Conservation (phyloP, 805 yeast genomes). For the Candida palmyrensis region DNA sequence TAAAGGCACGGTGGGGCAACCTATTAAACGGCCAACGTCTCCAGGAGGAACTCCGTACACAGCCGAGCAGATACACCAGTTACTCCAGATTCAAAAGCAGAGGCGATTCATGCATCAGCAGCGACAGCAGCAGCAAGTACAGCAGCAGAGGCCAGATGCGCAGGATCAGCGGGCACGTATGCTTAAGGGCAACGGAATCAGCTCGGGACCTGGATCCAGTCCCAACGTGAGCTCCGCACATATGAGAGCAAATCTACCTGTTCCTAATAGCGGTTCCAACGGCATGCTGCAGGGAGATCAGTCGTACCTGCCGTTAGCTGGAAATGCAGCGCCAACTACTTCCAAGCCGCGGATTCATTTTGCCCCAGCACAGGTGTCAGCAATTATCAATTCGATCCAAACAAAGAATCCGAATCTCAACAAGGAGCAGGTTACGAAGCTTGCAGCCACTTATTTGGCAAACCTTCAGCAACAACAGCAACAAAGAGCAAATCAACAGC, state of each 20-base stretch:
- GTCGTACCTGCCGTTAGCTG: not conserved
- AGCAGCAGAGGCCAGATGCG: slow-evolving; percentile 12
- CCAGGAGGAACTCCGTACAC: slow-evolving; percentile 57
- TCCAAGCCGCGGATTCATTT: slow-evolving; percentile 36
- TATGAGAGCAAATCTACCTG: no score
- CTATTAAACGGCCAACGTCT: slow-evolving; percentile 36
- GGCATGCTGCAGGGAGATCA: no score
- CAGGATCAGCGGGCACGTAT: slow-evolving; percentile 1
- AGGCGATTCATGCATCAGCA: slow-evolving; percentile 44
- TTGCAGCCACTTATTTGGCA: slow-evolving; percentile 62
- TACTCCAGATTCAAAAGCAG: slow-evolving; percentile 49
- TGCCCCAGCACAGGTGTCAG: slow-evolving; percentile 61
- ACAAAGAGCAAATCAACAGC: slow-evolving; percentile 23
- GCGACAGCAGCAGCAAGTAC: slow-evolving; percentile 21
- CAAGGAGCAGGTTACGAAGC: slow-evolving; percentile 59
- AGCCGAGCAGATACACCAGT: slow-evolving; percentile 55
- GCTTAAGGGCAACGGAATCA: no score
- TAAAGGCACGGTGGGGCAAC: slow-evolving; percentile 6
- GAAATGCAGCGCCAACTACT: slow-evolving; percentile 4
- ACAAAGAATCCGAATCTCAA: slow-evolving; percentile 58
- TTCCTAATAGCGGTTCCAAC: no score
- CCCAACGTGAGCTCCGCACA: no score
- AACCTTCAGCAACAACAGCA: slow-evolving; percentile 51
- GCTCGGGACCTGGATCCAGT: no score
- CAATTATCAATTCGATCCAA: slow-evolving; percentile 59